A percentile compares a stretch with the other conserved stretches of the same genome.
Evolutionary conservation across 768 basidiomycete genomes (phyloP).

Genomic region (Auricularia cornea): DNA sequence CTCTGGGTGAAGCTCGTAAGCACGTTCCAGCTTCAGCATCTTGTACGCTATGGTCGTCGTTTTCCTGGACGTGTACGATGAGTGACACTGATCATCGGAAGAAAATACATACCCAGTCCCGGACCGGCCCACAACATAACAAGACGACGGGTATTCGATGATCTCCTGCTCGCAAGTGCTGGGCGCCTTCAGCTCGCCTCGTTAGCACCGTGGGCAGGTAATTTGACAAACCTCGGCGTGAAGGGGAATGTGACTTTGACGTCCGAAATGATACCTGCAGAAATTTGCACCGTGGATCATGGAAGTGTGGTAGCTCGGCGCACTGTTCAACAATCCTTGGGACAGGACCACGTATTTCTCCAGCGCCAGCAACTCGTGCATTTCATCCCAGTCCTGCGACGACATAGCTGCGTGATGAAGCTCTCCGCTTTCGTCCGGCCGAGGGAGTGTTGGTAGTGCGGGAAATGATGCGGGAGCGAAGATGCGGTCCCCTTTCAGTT

Average conservation of each 20-base stretch:
- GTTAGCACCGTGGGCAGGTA: too few species aligned
- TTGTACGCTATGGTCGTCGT: slow-evolving; percentile 73
- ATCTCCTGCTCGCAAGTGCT: slow-evolving; percentile 46
- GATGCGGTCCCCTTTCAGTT: slow-evolving; percentile 35
- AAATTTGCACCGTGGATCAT: too few species aligned
- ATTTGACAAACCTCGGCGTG: slow-evolving; percentile 21
- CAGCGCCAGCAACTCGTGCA: slow-evolving; percentile 53
- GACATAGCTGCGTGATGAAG: neutral
- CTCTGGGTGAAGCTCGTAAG: slow-evolving; percentile 33
- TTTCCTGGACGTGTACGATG: slow-evolving; percentile 40
- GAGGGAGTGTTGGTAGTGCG: slow-evolving; percentile 34
- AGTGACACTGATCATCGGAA: neutral
- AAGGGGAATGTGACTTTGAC: slow-evolving; percentile 32
- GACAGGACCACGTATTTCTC: slow-evolving; percentile 41
- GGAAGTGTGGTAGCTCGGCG: too few species aligned
- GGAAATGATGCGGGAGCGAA: slow-evolving; percentile 47
- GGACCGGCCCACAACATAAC: slow-evolving; percentile 89
- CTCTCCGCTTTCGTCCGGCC: neutral
- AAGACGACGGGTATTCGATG: slow-evolving; percentile 50
- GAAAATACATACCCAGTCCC: slow-evolving; percentile 58
- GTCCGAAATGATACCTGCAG: slow-evolving; percentile 44
- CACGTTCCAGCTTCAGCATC: slow-evolving; percentile 59
- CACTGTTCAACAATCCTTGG: slow-evolving; percentile 34
- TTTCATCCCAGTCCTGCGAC: slow-evolving; percentile 16
- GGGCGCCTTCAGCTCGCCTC: too few species aligned